phyloP scores from a whole-genome alignment of 441 rosid genomes.

The Mallotus japonicus region DNA sequence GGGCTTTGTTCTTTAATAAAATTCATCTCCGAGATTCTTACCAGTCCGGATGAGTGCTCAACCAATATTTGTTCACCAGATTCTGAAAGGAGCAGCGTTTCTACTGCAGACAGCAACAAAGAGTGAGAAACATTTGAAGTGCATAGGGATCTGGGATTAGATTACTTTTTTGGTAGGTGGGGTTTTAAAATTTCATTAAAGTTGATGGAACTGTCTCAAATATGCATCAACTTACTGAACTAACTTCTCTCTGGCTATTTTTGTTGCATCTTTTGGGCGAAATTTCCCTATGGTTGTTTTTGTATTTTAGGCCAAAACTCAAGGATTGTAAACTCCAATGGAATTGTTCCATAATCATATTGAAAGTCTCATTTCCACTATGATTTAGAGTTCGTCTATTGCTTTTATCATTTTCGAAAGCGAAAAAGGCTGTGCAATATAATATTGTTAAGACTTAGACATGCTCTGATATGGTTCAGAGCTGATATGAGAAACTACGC shows the following conservation, averaged over 20 bases:
- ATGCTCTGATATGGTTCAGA: neutral
- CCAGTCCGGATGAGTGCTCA: conserved; percentile 41
- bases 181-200: neutral
- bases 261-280: neutral
- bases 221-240: no score
- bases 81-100: conserved; percentile 22
- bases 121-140: conserved; percentile 11
- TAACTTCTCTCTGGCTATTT: neutral
- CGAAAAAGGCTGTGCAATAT: no score
- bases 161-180: neutral
- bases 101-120: conserved; percentile 25
- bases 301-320: neutral
- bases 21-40: conserved; percentile 66
- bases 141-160: neutral
- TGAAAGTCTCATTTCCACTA: neutral
- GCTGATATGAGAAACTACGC: neutral
- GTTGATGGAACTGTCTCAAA: conserved; percentile 4
- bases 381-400: neutral
- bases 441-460: no score
- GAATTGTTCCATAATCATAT: neutral
- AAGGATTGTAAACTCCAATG: neutral
- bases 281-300: neutral
- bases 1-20: conserved; percentile 92
- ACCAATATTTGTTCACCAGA: conserved; percentile 29
- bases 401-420: neutral